Base-by-base conservation (phyloP, 148 eudicot genomes). In the Rhododendron vialii region DNA sequence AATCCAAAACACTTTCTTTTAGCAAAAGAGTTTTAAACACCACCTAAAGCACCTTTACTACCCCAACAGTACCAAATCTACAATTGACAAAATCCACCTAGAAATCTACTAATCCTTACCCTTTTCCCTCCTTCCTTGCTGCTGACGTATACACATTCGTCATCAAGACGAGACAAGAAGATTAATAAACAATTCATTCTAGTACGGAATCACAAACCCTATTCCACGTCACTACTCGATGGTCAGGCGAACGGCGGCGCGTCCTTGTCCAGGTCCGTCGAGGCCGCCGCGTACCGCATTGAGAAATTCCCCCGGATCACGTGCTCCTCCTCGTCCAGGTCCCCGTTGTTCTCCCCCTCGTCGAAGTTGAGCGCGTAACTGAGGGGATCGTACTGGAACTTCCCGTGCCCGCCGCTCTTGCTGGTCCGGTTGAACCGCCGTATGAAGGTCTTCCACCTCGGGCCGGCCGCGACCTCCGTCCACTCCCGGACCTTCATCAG, bases 361-460 rank as follows among this genome's bases (percentile, higher is more conserved):
- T 95, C 98, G 83, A 95, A 95, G 73, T 95, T 95, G 73, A 95
- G 90, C 10, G 96, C 88, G 87, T 95, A 95, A 77, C 94, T 93
- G 63, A 95, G 53, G 4, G 97, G 91, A 83, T 95, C 98, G 84
- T 95, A 95, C 86, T 92, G 92, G 83, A 91, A 93, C 80, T 93
- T 92, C 59, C 75, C 87, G 17, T 88, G 59, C 80, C 86, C 84
- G 81, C 80, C 67, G 57, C 63, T 85, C 77, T 55, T 85, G 30
- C 24, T 6, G 22, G 15, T 85, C 41, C 90, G 84, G 43, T 91
- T 93, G 69, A 95, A 94, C 47, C 96, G 89, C 2, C 98, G 91
- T 4, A 95, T 95, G 84, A 95, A 95, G 4, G 96, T 95, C 91
- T 95, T 95, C 98, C 98, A 95, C 36, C 90, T 88, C 0, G 98